Conservation (phyloP, 495 filamentous ascomycete species). For the Penicillium crystallinum region DNA sequence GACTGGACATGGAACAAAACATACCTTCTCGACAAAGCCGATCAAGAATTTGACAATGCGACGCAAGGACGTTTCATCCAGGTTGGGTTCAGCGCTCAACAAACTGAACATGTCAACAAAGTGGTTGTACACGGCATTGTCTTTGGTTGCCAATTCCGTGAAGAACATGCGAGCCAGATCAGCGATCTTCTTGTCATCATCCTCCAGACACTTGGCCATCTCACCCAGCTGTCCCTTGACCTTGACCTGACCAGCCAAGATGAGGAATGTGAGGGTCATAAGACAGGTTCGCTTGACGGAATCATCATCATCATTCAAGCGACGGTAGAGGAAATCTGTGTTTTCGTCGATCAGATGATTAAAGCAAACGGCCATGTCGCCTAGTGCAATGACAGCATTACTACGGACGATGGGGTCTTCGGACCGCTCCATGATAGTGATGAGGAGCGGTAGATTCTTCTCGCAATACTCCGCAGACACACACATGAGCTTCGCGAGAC, state of each 20-base stretch:
- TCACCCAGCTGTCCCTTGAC: conserved; percentile 99
- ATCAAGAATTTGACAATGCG: conserved; percentile 89
- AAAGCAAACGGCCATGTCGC: conserved; percentile 99
- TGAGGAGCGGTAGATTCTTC: conserved; percentile 83
- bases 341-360: conserved; percentile 99
- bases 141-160: conserved; percentile 91
- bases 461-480: conserved; percentile 94
- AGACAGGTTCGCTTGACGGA: conserved; percentile 96
- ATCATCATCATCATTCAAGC: conserved; percentile 79
- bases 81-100: conserved; percentile 70
- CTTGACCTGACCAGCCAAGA: conserved; percentile 96
- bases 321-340: conserved; percentile 93
- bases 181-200: conserved; percentile 85
- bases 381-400: conserved; percentile 94
- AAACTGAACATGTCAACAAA: conserved; percentile 99
- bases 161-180: conserved; percentile 98
- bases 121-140: conserved; percentile 99
- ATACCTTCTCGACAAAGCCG: conserved; percentile 95
- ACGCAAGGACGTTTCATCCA: conserved; percentile 79
- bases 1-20: no score
- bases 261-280: conserved; percentile 97
- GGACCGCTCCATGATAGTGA: conserved; percentile 95
- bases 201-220: conserved; percentile 98
- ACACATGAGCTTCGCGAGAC: conserved; percentile 97
- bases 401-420: conserved; percentile 83